Percentiles rank a stretch among this genome's conserved stretches.
Evolutionary conservation across 306 rosid species (phyloP).

Genomic region (Spatholobus suberectus): DNA sequence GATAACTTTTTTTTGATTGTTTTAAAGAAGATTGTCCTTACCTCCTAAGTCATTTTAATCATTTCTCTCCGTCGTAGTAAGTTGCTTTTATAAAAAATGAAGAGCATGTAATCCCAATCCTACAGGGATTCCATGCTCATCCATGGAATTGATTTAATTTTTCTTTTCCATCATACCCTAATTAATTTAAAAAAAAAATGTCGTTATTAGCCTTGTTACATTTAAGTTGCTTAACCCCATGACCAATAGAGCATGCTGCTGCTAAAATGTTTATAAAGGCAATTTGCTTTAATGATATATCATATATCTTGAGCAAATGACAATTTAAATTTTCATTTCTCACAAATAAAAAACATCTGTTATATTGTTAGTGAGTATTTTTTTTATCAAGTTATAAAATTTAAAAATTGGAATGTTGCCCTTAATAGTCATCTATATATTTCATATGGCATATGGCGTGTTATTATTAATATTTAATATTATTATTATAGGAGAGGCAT

Average conservation of each 20-base stretch:
- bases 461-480: not conserved
- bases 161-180: not conserved
- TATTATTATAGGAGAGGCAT: not conserved
- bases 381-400: not conserved
- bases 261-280: not conserved
- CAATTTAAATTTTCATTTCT: not conserved
- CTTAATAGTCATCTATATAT: not conserved
- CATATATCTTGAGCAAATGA: not conserved
- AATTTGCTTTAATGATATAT: not conserved
- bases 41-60: no score
- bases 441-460: not conserved
- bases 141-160: not conserved
- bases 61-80: no score
- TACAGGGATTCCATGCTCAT: not conserved
- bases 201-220: not conserved
- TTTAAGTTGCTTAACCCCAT: not conserved
- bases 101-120: no score
- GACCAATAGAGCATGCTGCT: not conserved
- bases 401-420: not conserved
- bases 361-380: not conserved
- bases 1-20: no score
- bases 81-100: no score
- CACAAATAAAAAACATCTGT: not conserved
- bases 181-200: no score
- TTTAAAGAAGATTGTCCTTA: no score